These are phyloP conservation scores for Panicum virgatum DNA, from an alignment of 202 grass and related monocot genomes.

Conservation along the genomic window DNA sequence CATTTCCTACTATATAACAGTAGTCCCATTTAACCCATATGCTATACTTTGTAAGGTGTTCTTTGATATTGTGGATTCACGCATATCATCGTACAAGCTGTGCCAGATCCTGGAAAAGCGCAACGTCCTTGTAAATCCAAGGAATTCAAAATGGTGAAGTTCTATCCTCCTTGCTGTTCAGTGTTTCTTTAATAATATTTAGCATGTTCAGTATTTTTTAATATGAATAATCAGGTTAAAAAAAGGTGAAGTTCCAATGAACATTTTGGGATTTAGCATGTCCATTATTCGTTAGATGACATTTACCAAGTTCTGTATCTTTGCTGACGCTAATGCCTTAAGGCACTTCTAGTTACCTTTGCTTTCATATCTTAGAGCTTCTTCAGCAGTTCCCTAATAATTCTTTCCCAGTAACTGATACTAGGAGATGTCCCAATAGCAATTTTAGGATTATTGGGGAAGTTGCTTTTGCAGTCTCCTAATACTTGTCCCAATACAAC, in stretches of 20 bases:
- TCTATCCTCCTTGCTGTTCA: not conserved
- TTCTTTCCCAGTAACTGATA: no score
- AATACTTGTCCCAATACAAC: no score
- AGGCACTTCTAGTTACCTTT: not conserved
- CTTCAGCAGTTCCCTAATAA: no score
- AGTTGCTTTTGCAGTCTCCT: no score
- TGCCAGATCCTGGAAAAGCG: conserved; percentile 61
- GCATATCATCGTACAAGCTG: conserved; percentile 57
- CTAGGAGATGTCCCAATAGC: no score
- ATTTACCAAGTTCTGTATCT: not conserved
- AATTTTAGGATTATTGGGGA: no score
- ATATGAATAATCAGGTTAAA: not conserved
- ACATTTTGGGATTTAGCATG: not conserved
- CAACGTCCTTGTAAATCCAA: conserved; percentile 79
- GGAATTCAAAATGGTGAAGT: conserved; percentile 62
- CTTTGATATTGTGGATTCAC: conserved; percentile 59
- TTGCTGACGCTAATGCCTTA: not conserved
- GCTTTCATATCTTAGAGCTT: not conserved
- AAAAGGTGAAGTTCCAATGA: not conserved
- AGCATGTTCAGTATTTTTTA: not conserved
- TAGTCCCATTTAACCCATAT: not conserved
- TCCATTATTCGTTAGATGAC: not conserved
- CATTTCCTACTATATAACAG: not conserved
- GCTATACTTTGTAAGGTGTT: conserved; percentile 50
- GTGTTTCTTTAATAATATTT: not conserved